Base-by-base conservation (phyloP, 108 stramenopile species). In the Ochromonas danica region DNA sequence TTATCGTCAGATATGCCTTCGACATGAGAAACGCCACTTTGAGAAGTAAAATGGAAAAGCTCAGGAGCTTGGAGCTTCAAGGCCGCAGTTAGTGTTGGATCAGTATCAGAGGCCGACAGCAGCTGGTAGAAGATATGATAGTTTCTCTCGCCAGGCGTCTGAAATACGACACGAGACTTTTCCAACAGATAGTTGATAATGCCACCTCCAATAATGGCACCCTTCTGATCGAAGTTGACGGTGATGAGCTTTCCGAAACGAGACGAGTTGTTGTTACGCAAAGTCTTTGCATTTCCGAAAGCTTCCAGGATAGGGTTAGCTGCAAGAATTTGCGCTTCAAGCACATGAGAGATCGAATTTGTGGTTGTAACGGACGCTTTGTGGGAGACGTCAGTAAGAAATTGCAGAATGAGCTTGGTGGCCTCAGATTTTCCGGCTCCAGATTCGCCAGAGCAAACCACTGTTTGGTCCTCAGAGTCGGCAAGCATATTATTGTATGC, bases 41-140 rank as follows among this genome's bases (percentile, higher is more conserved):
- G 82, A 74, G 81, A 71, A 61, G 82, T 35, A 83, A 87, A 89
- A 28, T 78, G 57, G 83, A 85, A 89, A 35, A 82, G 67, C 77
- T 88, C 87, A 33, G 86, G 85, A 51, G 74, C 82, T 42, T 70
- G 42, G 39, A 89, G 80, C 38, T 42, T 39, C 35, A 89, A 75
- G 61, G 71, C 61, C n/a, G 62, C 57, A 77, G 79, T 81, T 35
- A 89, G 40, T 17, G 40, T 61, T 2, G 61, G 57, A 78, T 89
- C 71, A 85, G 81, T 65, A 31, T 87, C 85, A 77, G 57, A 61
- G 3, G 94, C 94, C 22, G 93, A 92, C n/a, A 95, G 77, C 17
- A 97, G 80, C 86, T 98, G 96, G 85, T 99, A 99, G 78, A 99
- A 99, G 27, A 98, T 92, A 82, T 99, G 99, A 87, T 94, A 99